phyloP scores from a whole-genome alignment of 257 asterid species.

The Nicotiana obtusifolia region DNA sequence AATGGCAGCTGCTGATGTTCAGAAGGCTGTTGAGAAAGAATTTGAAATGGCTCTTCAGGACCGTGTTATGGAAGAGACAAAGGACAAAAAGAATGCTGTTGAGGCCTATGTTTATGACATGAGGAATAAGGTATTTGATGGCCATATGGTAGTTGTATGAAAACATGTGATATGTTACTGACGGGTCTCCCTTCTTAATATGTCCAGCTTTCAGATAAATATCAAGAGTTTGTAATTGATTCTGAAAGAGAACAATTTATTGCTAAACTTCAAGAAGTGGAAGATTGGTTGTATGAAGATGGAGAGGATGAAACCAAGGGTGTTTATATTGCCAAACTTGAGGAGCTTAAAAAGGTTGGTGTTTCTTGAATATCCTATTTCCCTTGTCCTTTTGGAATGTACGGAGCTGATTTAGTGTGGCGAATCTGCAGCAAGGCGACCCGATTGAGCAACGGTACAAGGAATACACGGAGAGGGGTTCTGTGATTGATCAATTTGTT shows the following conservation, averaged over 20 bases:
- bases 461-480: conserved; percentile 69
- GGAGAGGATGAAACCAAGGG: conserved; percentile 91
- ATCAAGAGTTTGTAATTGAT: conserved; percentile 60
- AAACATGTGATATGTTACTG: background rate
- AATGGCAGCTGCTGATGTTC: conserved; percentile 56
- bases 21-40: conserved; percentile 89
- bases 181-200: background rate
- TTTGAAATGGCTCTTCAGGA: conserved; percentile 98
- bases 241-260: conserved; percentile 67
- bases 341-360: conserved; percentile 63
- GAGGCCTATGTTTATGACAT: conserved; percentile 92
- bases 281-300: conserved; percentile 95
- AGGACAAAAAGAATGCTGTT: conserved; percentile 92
- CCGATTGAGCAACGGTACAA: conserved; percentile 84
- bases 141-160: background rate
- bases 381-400: background rate
- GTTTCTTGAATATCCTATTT: background rate
- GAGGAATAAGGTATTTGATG: conserved; percentile 69
- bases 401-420: background rate
- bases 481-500: conserved; percentile 53
- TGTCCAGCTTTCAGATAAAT: conserved; percentile 71
- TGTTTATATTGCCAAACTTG: conserved; percentile 71
- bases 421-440: conserved; percentile 70
- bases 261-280: conserved; percentile 74
- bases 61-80: conserved; percentile 96